Conservation (phyloP, 176 grass and related monocot species). For the Musa troglodytarum region DNA sequence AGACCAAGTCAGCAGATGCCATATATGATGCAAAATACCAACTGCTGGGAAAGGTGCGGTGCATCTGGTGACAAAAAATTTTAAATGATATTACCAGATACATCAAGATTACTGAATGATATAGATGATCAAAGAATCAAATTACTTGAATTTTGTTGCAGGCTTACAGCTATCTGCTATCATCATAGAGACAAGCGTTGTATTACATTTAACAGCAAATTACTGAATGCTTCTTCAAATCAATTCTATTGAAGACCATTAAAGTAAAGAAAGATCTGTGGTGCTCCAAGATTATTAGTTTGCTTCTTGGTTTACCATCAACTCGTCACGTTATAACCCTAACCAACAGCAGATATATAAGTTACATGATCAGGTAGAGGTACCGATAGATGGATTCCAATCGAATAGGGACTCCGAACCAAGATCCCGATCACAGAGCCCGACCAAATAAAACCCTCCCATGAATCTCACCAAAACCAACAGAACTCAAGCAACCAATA, state of each 20-base stretch:
- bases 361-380: background rate
- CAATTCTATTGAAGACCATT: background rate
- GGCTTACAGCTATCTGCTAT: background rate
- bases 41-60: conserved; percentile 71
- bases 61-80: conserved; percentile 35
- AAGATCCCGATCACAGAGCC: background rate
- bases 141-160: background rate
- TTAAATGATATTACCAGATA: background rate
- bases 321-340: background rate
- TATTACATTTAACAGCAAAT: background rate
- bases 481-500: background rate
- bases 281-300: background rate
- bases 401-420: background rate
- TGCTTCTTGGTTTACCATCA: too few relatives aligned
- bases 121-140: background rate
- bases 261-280: background rate
- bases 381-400: background rate
- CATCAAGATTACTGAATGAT: background rate
- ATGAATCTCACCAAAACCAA: background rate
- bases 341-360: background rate
- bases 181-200: background rate
- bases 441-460: background rate
- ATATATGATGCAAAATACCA: conserved; percentile 74
- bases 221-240: background rate
- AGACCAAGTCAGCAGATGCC: conserved; percentile 80